Base-by-base conservation (phyloP, 2,329 filamentous ascomycete species). In the Pyrenochaeta sp. region DNA sequence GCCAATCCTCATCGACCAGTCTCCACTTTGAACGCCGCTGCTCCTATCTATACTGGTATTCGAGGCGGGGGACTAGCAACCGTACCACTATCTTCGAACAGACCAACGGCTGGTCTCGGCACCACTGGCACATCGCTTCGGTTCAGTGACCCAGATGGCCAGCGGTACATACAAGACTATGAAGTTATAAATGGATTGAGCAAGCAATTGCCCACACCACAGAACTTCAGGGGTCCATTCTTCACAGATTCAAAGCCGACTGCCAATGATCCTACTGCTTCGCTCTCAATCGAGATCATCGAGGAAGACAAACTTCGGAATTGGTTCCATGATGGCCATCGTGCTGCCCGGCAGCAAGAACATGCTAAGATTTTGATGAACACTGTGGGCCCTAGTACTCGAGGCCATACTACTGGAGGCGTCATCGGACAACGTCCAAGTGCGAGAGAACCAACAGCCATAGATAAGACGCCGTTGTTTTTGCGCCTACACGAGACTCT, bases 401-500 rank as follows among this genome's bases (percentile, higher is more conserved):
- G 41, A 34, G 17, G n/a, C 18, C 51, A 40, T 14, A 29, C 34
- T 14, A 32, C 52, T 22, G 58, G 54, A 11, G 43, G 35, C 2
- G 55, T 61, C n/a, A 54, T 53, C 9, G 41, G 56, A 9, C n/a
- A n/a, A n/a, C n/a, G n/a, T n/a, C n/a, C n/a, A n/a, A n/a, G n/a
- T n/a, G n/a, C n/a, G n/a, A n/a, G n/a, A n/a, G n/a, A n/a, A n/a
- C n/a, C n/a, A n/a, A n/a, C n/a, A n/a, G n/a, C n/a, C n/a, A n/a
- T n/a, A n/a, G 52, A 53, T 10, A 67, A 67, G 14, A 73, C 68
- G 13, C 67, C 64, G 23, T 43, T 72, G 3, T 69, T 77, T 38
- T 65, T 76, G 6, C 68, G 72, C 2, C 49, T 77, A 8, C 69
- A 72, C 35, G 74, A 77, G 49, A 75, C 68, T 21, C 62, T 78